phyloP scores from a whole-genome alignment of 306 rosid species.

The Quercus dentata region DNA sequence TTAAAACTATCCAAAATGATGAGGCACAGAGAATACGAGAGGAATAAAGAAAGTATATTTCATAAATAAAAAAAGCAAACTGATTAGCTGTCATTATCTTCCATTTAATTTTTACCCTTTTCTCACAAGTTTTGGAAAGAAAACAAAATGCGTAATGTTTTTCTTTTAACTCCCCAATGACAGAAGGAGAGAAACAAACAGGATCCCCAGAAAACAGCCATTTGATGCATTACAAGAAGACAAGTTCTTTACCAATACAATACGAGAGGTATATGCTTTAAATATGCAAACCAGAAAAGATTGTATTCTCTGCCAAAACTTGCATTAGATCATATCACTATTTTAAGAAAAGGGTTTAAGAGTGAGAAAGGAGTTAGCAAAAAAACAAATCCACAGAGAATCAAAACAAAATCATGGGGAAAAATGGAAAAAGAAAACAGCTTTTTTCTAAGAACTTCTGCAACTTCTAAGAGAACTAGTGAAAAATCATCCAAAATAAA shows the following conservation, averaged over 20 bases:
- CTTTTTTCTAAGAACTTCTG: conserved; percentile 2
- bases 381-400: background rate
- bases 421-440: background rate
- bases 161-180: background rate
- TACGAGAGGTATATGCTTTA: background rate
- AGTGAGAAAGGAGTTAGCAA: background rate
- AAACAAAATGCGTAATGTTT: conserved; percentile 20
- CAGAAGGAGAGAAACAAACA: background rate
- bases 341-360: background rate
- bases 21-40: conserved; percentile 3
- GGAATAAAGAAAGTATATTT: background rate
- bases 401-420: background rate
- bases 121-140: conserved; percentile 10
- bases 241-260: background rate
- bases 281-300: background rate
- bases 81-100: conserved; percentile 29
- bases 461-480: background rate
- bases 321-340: background rate
- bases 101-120: conserved; percentile 11
- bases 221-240: background rate
- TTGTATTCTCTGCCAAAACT: background rate
- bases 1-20: background rate
- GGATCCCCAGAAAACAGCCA: background rate
- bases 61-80: background rate
- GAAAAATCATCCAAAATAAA: background rate